phyloP scores from a whole-genome alignment of 2,329 filamentous ascomycete genomes.

The Aureobasidium sp. region DNA sequence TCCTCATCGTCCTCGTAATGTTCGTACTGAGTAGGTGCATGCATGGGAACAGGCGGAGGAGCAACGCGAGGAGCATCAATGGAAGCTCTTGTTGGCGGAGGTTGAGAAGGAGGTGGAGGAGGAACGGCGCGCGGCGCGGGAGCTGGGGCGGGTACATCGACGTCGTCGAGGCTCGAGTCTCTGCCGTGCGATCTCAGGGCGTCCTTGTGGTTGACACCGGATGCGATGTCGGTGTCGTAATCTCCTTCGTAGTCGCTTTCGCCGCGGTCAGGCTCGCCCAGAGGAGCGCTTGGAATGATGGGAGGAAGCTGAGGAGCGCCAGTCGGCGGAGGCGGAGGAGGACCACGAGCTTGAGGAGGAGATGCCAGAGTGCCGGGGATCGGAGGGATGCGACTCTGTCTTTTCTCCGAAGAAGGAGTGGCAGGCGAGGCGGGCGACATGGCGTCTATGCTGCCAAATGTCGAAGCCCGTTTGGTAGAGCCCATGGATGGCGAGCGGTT shows the following conservation, averaged over 20 bases:
- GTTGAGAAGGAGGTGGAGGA: conserved; percentile 50
- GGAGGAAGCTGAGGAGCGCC: conserved; percentile 24
- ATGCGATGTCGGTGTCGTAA: conserved; percentile 94
- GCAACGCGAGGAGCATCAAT: conserved; percentile 63
- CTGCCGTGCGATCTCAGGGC: conserved; percentile 71
- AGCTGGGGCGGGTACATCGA: conserved; percentile 39
- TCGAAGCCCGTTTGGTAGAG: conserved; percentile 34
- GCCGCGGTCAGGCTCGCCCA: conserved; percentile 64
- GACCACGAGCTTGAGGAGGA: conserved; percentile 32
- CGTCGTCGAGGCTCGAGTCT: conserved; percentile 62
- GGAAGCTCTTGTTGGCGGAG: conserved; percentile 52
- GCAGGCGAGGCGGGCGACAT: conserved; percentile 23
- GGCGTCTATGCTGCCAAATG: conserved; percentile 34
- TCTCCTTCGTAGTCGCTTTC: conserved; percentile 94
- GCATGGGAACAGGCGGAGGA: conserved; percentile 54
- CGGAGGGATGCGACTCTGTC: conserved; percentile 31
- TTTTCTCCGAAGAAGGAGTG: conserved; percentile 28
- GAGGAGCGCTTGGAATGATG: conserved; percentile 20
- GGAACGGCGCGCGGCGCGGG: conserved; percentile 42
- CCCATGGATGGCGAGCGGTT: conserved; percentile 23
- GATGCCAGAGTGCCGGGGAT: conserved; percentile 28
- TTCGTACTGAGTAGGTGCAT: conserved; percentile 9
- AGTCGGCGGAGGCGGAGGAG: conserved; percentile 42
- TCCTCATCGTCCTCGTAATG: conserved; percentile 15
- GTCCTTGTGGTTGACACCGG: conserved; percentile 90